Evolutionary conservation across 73 alveolate genomes (phyloP).

Genomic region (Stentor coeruleus): DNA sequence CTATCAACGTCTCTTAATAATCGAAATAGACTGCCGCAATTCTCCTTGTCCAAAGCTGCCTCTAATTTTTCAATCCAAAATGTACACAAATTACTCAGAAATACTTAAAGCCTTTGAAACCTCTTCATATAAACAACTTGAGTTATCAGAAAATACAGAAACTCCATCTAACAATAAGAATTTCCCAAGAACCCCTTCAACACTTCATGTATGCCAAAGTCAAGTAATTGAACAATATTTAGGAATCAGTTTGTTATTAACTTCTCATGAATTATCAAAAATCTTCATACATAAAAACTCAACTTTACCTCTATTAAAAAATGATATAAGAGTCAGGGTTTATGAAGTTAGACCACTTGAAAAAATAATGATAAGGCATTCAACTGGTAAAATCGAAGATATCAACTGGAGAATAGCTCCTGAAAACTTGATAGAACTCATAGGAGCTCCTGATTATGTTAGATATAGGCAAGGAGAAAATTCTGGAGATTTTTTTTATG

Average conservation of each 20-base stretch:
- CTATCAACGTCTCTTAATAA: neutral
- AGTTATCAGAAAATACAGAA: too few species aligned
- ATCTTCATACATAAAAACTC: neutral
- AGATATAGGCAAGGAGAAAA: neutral
- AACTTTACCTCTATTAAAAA: neutral
- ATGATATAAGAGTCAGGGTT: neutral
- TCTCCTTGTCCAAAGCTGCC: neutral
- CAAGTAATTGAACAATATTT: neutral
- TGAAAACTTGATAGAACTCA: neutral
- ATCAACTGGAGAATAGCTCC: neutral
- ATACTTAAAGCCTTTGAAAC: neutral
- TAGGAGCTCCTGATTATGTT: conserved; percentile 5
- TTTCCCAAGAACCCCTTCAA: too few species aligned
- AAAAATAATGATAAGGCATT: neutral
- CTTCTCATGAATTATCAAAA: neutral
- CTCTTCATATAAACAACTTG: too few species aligned
- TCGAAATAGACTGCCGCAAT: neutral
- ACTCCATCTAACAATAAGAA: too few species aligned
- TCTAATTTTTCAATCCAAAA: neutral
- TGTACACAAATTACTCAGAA: conserved; percentile 8
- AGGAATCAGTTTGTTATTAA: neutral
- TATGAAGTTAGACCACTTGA: neutral
- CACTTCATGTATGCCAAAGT: too few species aligned
- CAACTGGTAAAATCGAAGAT: neutral
- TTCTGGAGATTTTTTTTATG: conserved; percentile 37